Conservation (phyloP, 176 grass and related monocot species). For the Cenchrus fungigraminus region DNA sequence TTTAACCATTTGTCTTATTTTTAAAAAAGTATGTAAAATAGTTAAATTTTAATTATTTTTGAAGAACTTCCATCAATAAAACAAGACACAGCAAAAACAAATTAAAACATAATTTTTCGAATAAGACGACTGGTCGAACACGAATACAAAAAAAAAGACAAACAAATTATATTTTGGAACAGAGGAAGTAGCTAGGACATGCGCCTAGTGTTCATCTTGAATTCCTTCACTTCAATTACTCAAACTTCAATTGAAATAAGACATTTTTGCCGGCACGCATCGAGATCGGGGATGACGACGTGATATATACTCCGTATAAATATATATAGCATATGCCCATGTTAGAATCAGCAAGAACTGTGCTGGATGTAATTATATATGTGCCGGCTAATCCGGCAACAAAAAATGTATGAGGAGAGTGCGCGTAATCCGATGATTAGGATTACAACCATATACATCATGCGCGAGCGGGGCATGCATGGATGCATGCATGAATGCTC, state of each 20-base stretch:
- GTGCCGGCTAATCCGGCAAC: neutral
- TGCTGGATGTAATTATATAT: neutral
- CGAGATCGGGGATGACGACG: neutral
- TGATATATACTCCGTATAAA: neutral
- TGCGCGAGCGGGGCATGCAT: neutral
- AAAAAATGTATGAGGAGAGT: neutral
- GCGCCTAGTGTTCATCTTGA: too few relatives aligned
- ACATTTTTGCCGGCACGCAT: neutral
- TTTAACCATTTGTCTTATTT: too few relatives aligned
- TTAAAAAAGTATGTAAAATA: too few relatives aligned
- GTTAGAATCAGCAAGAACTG: neutral
- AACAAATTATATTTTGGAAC: too few relatives aligned
- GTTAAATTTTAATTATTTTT: too few relatives aligned
- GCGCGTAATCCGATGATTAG: neutral
- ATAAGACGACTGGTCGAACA: too few relatives aligned
- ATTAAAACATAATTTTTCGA: too few relatives aligned
- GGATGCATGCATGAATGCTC: neutral
- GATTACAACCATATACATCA: neutral
- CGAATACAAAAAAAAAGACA: too few relatives aligned
- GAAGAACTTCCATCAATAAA: too few relatives aligned
- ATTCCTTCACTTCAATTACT: too few relatives aligned
- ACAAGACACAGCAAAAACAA: too few relatives aligned
- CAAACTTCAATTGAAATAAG: neutral
- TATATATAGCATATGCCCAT: neutral
- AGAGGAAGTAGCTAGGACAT: too few relatives aligned